Base-by-base conservation (phyloP, 148 eudicot species). In the Rhododendron ovatum region DNA sequence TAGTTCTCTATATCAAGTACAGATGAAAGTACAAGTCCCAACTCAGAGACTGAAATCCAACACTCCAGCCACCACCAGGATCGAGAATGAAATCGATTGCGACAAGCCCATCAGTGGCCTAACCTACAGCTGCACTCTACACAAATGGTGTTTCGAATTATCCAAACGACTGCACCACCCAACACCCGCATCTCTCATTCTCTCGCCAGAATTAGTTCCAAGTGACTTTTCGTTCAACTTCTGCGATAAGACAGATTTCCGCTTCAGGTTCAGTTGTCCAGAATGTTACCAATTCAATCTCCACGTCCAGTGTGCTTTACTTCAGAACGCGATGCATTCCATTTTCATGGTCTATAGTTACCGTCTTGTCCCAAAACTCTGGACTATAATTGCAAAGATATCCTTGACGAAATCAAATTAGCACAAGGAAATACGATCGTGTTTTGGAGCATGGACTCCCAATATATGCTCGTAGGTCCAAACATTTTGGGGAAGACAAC, bases 71-170 rank as follows among this genome's bases (percentile, higher is more conserved):
- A 17, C 63, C 63, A 18, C 63, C 63, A 57, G 22, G 63, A 57
- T 18, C 24, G 22, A 59, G 65, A 59, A 59, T 7, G 9, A 59
- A 59, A 59, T 59, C 26, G 9, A 59, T 22, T 5, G 65, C 47
- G 39, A 50, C 35, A 41, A 59, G 30, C 74, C 59, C 9, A 59
- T 61, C 8, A 57, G 20, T 33, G 82, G 86, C 63, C 17, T 59
- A 43, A 39, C 86, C 7, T 85, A 85, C 43, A 55, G 86, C 67
- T 85, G 82, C 22, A 37, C 14, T 3, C 85, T 69, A 9, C 86
- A 76, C 81, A 75, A 84, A 37, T 84, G 73, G 71, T 57, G 81
- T n/a, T 53, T 35, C 7, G 73, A 75, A 11, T 37, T 28, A 80
- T 71, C 26, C 28, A 30, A 45, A 6, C 7, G 37, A 14, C 8